A percentile compares a stretch with the other conserved stretches of the same genome.
phyloP scores from a whole-genome alignment of 2,329 filamentous ascomycete genomes.

The Trichothecium roseum region DNA sequence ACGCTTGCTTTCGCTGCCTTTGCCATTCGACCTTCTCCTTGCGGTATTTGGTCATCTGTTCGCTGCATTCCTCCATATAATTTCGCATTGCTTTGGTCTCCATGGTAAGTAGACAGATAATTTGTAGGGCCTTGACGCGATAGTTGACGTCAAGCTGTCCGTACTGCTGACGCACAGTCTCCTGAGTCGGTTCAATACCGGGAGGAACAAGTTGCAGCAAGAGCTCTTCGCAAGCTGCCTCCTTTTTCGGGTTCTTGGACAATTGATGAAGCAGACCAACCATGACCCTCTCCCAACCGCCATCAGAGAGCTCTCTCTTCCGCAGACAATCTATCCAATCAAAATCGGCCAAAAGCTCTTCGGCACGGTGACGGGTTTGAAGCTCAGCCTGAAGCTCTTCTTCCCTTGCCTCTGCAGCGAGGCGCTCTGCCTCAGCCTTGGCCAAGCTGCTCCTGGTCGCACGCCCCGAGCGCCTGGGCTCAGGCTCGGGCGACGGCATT shows the following conservation, averaged over 20 bases:
- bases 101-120: conserved; percentile 75
- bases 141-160: conserved; percentile 70
- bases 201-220: conserved; percentile 72
- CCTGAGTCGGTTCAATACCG: conserved; percentile 61
- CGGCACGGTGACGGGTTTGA: conserved; percentile 54
- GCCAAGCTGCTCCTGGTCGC: conserved; percentile 80
- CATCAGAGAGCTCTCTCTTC: conserved; percentile 75
- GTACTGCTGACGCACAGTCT: conserved; percentile 67
- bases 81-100: conserved; percentile 78
- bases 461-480: conserved; percentile 54
- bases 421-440: conserved; percentile 63
- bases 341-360: conserved; percentile 63
- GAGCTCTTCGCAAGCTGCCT: conserved; percentile 66
- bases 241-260: conserved; percentile 61
- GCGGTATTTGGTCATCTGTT: conserved; percentile 87
- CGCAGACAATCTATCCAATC: conserved; percentile 80
- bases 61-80: conserved; percentile 85
- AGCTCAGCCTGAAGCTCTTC: conserved; percentile 34
- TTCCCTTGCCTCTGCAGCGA: conserved; percentile 50
- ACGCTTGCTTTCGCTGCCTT: conserved; percentile 60
- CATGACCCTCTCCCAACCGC: conserved; percentile 86
- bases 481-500: conserved; percentile 57
- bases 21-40: conserved; percentile 95
- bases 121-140: conserved; percentile 70
- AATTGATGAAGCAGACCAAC: conserved; percentile 79